These are phyloP conservation scores for Microsporum canis DNA, from an alignment of 2,329 filamentous ascomycete genomes.

Conservation along the genomic window DNA sequence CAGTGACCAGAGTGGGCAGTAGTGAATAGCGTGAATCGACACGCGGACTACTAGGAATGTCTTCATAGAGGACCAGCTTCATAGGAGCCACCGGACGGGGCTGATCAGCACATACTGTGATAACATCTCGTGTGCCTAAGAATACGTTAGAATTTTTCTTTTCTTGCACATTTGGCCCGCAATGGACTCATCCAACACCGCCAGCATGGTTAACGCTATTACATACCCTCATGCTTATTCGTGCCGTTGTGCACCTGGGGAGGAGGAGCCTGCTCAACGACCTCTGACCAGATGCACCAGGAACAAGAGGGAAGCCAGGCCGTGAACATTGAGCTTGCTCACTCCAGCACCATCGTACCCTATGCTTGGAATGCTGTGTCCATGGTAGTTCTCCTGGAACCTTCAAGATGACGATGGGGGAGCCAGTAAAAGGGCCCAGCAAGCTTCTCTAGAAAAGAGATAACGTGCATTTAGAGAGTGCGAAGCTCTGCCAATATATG, in stretches of 20 bases:
- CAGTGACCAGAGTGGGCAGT: slow-evolving; percentile 30
- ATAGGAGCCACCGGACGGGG: slow-evolving; percentile 38
- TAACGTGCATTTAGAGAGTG: not conserved
- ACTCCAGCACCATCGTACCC: slow-evolving; percentile 20
- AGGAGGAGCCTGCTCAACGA: slow-evolving; percentile 19
- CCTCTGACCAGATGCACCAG: slow-evolving; percentile 24
- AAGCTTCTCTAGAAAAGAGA: not conserved
- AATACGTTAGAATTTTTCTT: not conserved
- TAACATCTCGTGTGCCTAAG: slow-evolving; percentile 27
- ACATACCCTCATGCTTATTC: not conserved
- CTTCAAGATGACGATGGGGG: not conserved
- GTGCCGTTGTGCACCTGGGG: slow-evolving; percentile 13
- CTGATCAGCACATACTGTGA: slow-evolving; percentile 36
- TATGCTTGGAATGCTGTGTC: slow-evolving; percentile 5
- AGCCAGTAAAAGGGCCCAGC: not conserved
- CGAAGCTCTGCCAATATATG: not conserved
- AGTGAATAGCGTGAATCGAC: slow-evolving; percentile 24
- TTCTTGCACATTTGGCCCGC: not conserved
- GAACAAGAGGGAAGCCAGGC: slow-evolving; percentile 32
- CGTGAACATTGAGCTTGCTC: slow-evolving; percentile 30
- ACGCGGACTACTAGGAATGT: slow-evolving; percentile 26
- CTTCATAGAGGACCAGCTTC: slow-evolving; percentile 34
- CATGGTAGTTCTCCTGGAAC: slow-evolving; percentile 6
- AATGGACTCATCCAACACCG: not conserved
- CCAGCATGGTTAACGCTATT: too few species aligned